Conservation (phyloP, 2,329 filamentous ascomycete genomes). For the Beauveria asiatica region DNA sequence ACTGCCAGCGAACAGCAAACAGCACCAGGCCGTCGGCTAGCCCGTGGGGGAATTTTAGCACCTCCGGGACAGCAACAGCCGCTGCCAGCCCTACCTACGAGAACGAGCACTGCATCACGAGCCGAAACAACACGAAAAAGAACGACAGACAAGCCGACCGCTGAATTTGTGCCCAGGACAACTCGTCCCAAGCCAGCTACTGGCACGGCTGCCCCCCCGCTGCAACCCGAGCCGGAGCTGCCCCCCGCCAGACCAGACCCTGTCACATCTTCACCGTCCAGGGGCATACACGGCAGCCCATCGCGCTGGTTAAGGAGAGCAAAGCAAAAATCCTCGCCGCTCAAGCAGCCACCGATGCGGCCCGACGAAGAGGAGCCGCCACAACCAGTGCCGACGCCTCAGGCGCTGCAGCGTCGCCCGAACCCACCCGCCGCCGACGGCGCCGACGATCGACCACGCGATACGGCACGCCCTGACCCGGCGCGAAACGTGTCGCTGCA, state of each 20-base stretch:
- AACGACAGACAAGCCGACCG: not conserved
- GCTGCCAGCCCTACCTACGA: not conserved
- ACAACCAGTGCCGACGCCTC: slow-evolving; percentile 2
- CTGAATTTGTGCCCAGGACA: not conserved
- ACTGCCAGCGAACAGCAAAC: slow-evolving; percentile 4
- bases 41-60: slow-evolving; percentile 3
- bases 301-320: slow-evolving; percentile 33
- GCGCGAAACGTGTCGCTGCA: slow-evolving; percentile 33
- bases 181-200: not conserved
- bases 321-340: slow-evolving; percentile 38
- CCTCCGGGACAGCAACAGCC: not conserved
- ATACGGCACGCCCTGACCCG: slow-evolving; percentile 20
- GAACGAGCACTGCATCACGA: not conserved
- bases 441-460: not conserved
- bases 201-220: slow-evolving; percentile 7
- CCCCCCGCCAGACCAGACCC: slow-evolving; percentile 49
- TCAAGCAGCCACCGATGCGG: slow-evolving; percentile 34
- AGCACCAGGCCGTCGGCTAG: slow-evolving; percentile 7
- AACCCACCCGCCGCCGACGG: not conserved
- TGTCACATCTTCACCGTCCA: slow-evolving; percentile 44
- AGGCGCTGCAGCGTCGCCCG: slow-evolving; percentile 3
- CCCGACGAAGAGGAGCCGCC: not conserved
- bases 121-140: not conserved
- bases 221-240: slow-evolving; percentile 51
- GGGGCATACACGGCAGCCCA: slow-evolving; percentile 52